These are phyloP conservation scores for Blastosporella zonata DNA, from an alignment of 1,284 basidiomycete genomes.

Conservation along the genomic window DNA sequence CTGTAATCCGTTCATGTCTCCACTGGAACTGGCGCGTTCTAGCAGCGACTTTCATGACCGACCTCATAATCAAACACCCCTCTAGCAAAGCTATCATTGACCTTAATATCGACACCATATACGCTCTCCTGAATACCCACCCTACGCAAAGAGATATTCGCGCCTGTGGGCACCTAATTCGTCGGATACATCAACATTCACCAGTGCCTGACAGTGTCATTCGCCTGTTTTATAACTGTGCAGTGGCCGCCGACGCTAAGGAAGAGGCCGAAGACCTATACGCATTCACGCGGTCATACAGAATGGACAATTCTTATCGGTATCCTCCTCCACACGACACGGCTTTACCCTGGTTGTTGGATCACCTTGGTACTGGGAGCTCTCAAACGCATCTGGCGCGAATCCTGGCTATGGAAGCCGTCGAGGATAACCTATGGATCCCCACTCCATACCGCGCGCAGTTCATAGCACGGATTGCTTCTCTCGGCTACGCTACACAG, in stretches of 20 bases:
- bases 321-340: constrained; percentile 50
- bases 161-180: constrained; percentile 30
- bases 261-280: constrained; percentile 40
- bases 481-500: constrained; percentile 42
- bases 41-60: constrained; percentile 36
- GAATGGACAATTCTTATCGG: constrained; percentile 27
- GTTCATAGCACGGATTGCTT: constrained; percentile 47
- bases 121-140: constrained; percentile 34
- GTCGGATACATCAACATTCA: constrained; percentile 26
- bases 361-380: constrained; percentile 36
- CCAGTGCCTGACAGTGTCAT: constrained; percentile 40
- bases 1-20: constrained; percentile 45
- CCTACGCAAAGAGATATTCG: constrained; percentile 27
- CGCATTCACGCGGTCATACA: constrained; percentile 34
- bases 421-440: constrained; percentile 37
- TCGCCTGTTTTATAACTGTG: constrained; percentile 43
- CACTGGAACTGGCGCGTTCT: constrained; percentile 47
- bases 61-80: constrained; percentile 27
- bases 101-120: constrained; percentile 35
- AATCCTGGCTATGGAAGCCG: constrained; percentile 45
- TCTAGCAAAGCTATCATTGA: constrained; percentile 28
- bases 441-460: constrained; percentile 40
- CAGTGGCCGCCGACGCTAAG: constrained; percentile 26
- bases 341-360: constrained; percentile 49
- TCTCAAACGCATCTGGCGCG: constrained; percentile 35